These are phyloP conservation scores for Paraglomus occultum DNA, from an alignment of 192 early-diverging fungal genomes.

Conservation along the genomic window DNA sequence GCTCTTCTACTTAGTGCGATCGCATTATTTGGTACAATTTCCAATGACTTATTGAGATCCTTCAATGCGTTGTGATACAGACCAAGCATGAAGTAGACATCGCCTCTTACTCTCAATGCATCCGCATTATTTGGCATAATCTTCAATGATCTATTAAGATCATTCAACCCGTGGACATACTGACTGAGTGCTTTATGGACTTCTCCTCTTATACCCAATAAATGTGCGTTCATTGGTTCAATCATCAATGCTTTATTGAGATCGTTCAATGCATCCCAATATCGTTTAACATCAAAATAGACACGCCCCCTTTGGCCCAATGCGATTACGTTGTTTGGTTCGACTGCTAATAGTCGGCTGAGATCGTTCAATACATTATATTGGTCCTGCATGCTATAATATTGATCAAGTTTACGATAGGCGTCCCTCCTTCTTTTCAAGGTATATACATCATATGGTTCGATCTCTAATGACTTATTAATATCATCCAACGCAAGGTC, in stretches of 20 bases:
- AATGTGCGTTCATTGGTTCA: background rate
- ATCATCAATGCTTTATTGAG: background rate
- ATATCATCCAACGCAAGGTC: background rate
- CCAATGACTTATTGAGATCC: background rate
- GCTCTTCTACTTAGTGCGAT: background rate
- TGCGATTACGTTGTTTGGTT: conserved; percentile 5
- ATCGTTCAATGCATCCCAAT: background rate
- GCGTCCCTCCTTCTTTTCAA: background rate
- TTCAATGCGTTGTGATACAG: background rate
- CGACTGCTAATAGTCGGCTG: background rate
- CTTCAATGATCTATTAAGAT: background rate
- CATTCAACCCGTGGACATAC: background rate
- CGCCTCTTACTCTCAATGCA: background rate
- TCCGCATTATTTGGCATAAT: background rate
- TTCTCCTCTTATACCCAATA: background rate
- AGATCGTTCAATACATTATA: background rate
- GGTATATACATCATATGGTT: background rate
- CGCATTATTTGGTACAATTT: background rate
- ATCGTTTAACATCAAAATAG: background rate
- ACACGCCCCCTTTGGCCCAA: conserved; percentile 9
- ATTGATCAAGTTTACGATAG: conserved; percentile 7
- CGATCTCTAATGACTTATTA: background rate
- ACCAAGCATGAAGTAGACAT: background rate
- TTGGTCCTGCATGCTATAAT: background rate
- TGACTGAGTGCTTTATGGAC: background rate